These are phyloP conservation scores for Colletotrichum sp. DNA, from an alignment of 2,329 filamentous ascomycete species.

Conservation along the genomic window DNA sequence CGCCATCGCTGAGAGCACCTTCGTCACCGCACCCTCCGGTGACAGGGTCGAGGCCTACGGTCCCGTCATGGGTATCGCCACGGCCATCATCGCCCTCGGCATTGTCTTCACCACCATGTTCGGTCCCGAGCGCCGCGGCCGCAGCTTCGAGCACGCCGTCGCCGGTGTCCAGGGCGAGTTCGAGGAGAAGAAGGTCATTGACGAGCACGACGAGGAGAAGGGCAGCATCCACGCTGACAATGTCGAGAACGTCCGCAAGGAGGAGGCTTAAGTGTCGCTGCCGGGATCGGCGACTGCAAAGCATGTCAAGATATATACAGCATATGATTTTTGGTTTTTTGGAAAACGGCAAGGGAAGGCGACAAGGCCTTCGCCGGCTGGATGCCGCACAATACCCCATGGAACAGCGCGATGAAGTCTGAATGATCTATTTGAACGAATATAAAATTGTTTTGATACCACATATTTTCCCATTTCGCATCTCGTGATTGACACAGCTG, in stretches of 20 bases:
- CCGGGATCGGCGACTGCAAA: not conserved
- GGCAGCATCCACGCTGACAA: conserved; percentile 15
- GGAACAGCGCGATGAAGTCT: not conserved
- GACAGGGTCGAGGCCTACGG: conserved; percentile 72
- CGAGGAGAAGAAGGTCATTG: conserved; percentile 28
- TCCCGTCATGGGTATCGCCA: conserved; percentile 76
- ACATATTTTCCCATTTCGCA: not conserved
- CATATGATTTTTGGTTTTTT: not conserved
- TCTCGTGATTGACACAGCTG: not conserved
- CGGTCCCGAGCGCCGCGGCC: conserved; percentile 76
- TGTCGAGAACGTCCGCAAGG: conserved; percentile 10
- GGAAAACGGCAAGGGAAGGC: not conserved
- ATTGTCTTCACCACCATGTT: conserved; percentile 72
- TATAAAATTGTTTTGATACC: not conserved
- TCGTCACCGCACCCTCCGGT: conserved; percentile 57
- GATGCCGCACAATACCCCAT: not conserved
- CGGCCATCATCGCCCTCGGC: conserved; percentile 75
- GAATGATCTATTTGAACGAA: not conserved
- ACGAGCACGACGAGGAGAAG: conserved; percentile 35
- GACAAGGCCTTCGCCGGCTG: not conserved
- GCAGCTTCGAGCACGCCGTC: conserved; percentile 67
- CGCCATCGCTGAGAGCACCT: conserved; percentile 68
- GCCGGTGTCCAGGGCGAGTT: conserved; percentile 35
- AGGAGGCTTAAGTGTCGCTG: not conserved
- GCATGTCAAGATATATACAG: not conserved